phyloP scores from a whole-genome alignment of 306 rosid genomes.

The Cyamopsis tetragonoloba region DNA sequence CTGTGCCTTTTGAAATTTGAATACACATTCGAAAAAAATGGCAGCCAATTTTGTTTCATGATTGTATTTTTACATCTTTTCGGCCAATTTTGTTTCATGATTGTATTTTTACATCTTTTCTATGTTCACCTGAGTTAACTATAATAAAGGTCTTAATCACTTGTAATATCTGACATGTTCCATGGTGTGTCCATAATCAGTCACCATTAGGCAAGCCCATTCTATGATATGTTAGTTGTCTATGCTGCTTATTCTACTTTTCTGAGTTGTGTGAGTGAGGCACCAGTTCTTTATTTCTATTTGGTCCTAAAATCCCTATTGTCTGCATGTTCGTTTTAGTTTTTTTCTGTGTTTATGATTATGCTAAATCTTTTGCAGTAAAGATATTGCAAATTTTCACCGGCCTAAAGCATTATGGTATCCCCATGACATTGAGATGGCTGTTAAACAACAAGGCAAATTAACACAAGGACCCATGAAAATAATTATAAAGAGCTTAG shows the following conservation, averaged over 20 bases:
- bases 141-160: background rate
- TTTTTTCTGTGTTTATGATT: constrained; percentile 22
- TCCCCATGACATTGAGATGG: constrained; percentile 87
- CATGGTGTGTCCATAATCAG: background rate
- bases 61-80: background rate
- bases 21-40: background rate
- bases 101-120: background rate
- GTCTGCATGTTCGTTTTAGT: background rate
- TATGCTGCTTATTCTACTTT: background rate
- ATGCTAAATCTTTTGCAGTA: constrained; percentile 55
- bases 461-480: constrained; percentile 75
- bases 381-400: constrained; percentile 93
- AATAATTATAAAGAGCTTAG: constrained; percentile 84
- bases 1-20: background rate
- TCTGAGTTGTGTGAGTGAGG: constrained; percentile 4
- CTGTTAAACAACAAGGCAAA: constrained; percentile 78
- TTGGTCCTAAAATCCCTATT: background rate
- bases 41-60: background rate
- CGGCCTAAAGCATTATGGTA: constrained; percentile 95
- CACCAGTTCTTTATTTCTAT: background rate
- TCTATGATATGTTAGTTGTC: background rate
- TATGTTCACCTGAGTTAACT: background rate
- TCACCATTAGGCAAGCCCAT: background rate
- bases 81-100: background rate
- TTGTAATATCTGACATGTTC: background rate